These are phyloP conservation scores for Mucuna pruriens DNA, from an alignment of 306 rosid genomes.

Conservation along the genomic window DNA sequence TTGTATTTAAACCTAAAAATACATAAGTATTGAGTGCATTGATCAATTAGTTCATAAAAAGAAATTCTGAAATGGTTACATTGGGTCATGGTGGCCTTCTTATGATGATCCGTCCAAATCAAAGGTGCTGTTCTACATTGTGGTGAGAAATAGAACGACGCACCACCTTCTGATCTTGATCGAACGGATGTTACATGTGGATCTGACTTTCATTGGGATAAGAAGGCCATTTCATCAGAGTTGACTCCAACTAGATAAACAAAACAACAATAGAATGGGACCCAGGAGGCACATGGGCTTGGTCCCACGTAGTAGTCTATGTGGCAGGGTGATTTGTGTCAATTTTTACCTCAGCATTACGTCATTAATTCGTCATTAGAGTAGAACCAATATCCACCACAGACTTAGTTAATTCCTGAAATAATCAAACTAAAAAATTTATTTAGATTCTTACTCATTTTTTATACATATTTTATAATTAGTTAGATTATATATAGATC, in stretches of 20 bases:
- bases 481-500: not conserved
- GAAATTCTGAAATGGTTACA: too few relatives aligned
- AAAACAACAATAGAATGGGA: conserved; percentile 18
- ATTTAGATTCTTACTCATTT: not conserved
- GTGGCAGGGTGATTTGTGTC: not conserved
- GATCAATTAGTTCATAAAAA: too few relatives aligned
- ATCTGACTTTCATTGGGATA: not conserved
- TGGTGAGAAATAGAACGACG: not conserved
- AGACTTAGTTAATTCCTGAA: not conserved
- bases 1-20: not conserved
- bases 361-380: conserved; percentile 46
- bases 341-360: conserved; percentile 40
- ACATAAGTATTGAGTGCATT: too few relatives aligned
- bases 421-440: not conserved
- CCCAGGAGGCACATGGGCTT: not conserved
- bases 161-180: conserved; percentile 2
- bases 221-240: conserved; percentile 8
- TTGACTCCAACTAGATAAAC: conserved; percentile 27
- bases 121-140: not conserved
- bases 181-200: not conserved
- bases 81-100: not conserved
- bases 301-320: not conserved
- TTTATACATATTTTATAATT: not conserved
- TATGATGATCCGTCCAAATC: not conserved
- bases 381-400: not conserved